Percentiles rank a stretch among this genome's conserved stretches.
Conservation (phyloP, 345 rosid species). For the Citrus maxima region DNA sequence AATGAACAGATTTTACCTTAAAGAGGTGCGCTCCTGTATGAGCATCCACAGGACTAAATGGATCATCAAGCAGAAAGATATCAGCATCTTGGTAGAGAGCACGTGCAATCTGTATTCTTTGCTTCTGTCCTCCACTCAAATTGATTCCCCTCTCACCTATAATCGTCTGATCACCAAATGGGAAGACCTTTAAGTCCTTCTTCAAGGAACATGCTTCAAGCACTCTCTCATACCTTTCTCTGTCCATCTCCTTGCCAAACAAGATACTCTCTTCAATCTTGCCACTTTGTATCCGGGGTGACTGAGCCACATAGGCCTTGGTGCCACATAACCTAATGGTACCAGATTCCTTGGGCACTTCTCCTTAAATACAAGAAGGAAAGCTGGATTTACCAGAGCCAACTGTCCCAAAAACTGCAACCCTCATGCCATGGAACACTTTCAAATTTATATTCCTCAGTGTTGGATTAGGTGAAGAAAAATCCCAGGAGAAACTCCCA, state of each 20-base stretch:
- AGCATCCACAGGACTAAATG: constrained; percentile 84
- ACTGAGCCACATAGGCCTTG: constrained; percentile 73
- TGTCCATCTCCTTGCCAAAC: constrained; percentile 53
- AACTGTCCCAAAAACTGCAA: constrained; percentile 76
- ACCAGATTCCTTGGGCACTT: constrained; percentile 65
- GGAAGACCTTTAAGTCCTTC: constrained; percentile 64
- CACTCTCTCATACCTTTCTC: constrained; percentile 45
- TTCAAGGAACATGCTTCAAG: constrained; percentile 60
- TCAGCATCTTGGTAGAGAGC: constrained; percentile 65
- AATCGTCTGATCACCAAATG: constrained; percentile 75
- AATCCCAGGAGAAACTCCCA: constrained; percentile 64
- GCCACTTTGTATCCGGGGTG: constrained; percentile 89
- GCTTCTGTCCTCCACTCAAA: constrained; percentile 88
- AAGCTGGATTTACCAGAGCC: constrained; percentile 82
- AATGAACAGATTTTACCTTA: constrained; percentile 26
- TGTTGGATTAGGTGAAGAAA: constrained; percentile 35
- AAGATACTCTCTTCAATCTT: constrained; percentile 58
- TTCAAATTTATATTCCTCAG: constrained; percentile 50
- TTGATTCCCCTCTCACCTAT: constrained; percentile 85
- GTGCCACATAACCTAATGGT: constrained; percentile 55
- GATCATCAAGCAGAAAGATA: constrained; percentile 75
- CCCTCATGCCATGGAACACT: constrained; percentile 52
- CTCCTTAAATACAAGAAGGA: constrained; percentile 66
- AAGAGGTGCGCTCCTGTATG: constrained; percentile 68
- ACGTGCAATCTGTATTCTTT: constrained; percentile 72